Evolutionary conservation across 768 basidiomycete species (phyloP).

Genomic region (Phlegmacium glaucopus): DNA sequence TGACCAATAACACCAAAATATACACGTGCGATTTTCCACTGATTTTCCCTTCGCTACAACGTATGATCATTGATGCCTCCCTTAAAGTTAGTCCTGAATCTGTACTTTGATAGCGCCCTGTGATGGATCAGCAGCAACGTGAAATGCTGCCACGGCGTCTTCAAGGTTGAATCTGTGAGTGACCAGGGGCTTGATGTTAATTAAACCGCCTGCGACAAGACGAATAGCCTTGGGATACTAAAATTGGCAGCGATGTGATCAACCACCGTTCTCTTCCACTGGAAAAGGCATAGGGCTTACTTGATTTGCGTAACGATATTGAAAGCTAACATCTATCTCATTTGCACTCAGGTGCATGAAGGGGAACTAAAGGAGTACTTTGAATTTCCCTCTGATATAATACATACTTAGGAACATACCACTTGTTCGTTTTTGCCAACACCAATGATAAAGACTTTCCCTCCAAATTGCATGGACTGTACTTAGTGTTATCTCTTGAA

Average conservation of each 20-base stretch:
- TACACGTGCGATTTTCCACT: no score
- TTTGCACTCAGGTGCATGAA: conserved; percentile 73
- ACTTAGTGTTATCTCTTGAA: neutral
- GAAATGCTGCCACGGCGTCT: conserved; percentile 75
- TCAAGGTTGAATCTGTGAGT: conserved; percentile 73
- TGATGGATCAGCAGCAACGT: conserved; percentile 63
- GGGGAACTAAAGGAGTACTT: conserved; percentile 43
- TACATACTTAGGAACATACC: conserved; percentile 29
- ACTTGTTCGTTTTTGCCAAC: conserved; percentile 62
- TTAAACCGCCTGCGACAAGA: conserved; percentile 71
- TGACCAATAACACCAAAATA: no score
- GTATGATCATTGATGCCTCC: no score
- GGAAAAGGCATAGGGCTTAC: conserved; percentile 19
- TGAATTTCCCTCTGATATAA: neutral
- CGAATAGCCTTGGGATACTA: conserved; percentile 84
- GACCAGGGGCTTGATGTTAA: conserved; percentile 75
- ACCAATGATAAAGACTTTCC: conserved; percentile 68
- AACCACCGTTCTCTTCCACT: no score
- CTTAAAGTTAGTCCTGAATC: conserved; percentile 61
- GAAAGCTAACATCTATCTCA: conserved; percentile 66
- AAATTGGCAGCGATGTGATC: neutral
- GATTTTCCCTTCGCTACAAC: no score
- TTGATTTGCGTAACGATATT: conserved; percentile 68
- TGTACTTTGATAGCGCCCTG: conserved; percentile 72
- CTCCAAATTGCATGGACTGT: conserved; percentile 62